Base-by-base conservation (phyloP, 1,139 yeast genomes). In the Blastobotrys persicus region DNA sequence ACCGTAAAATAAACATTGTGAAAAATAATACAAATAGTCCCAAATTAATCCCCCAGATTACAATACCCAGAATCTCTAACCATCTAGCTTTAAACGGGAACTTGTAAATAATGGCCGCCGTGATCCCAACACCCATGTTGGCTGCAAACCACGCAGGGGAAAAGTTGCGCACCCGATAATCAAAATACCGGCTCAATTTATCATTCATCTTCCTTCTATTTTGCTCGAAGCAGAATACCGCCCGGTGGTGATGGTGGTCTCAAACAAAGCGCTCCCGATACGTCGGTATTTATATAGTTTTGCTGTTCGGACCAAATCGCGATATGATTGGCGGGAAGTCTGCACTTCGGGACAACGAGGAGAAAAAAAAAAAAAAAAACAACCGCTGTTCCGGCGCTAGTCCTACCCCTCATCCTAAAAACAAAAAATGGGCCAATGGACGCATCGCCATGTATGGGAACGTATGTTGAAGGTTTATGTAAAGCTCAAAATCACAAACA, bases 121-220 rank as follows among this genome's bases (percentile, higher is more conserved):
- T 71, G 42, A 88, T 85, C 1, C 96, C 96, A 0, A 85, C 78
- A 2, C 95, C 96, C 96, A 88, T 88, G n/a, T 81, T 76, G 44
- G 80, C 73, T 33, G 85, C 84, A 66, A 84, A 88, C 76, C 81
- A 83, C 31, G 61, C 47, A 7, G 52, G 52, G 20, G 49, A 46
- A 32, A 49, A 49, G 43, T 49, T 32, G 40, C 40, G 39, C 7
- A 46, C 43, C 34, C 52, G 38, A 28, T 43, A 49, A 18, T 32
- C 44, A 11, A 42, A 23, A 23, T 23, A 23, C 9, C 28, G 28
- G 28, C 28, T 9, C 28, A 23, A 23, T 9, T 23, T 23, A 9
- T 23, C 28, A 5, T 6, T 23, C 28, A 23, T 23, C 9, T 23
- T 23, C 28, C 28, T 23, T 23, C 28, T 23, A 23, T 23, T 6